Percentiles rank a stretch among this genome's conserved stretches.
These are phyloP conservation scores for Apiospora pterosperma DNA, from an alignment of 2,329 filamentous ascomycete genomes.

Conservation along the genomic window DNA sequence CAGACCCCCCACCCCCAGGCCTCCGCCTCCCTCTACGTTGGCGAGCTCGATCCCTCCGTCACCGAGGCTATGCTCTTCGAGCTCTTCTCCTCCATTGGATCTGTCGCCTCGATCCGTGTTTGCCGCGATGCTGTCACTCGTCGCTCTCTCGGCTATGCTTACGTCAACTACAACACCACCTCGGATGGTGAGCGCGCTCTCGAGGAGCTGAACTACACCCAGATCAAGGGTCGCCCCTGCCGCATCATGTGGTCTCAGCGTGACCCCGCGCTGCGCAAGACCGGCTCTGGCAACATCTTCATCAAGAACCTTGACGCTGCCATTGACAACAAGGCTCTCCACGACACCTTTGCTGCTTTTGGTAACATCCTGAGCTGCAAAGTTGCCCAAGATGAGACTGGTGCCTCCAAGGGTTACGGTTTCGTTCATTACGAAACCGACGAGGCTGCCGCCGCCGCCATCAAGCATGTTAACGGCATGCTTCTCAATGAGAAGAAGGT, in stretches of 20 bases:
- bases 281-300: conserved; percentile 98
- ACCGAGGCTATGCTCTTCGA: conserved; percentile 99
- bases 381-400: conserved; percentile 95
- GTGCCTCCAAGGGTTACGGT: conserved; percentile 96
- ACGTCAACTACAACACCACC: conserved; percentile 99
- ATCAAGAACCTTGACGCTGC: conserved; percentile 99
- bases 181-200: conserved; percentile 95
- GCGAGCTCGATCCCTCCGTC: conserved; percentile 95
- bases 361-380: conserved; percentile 99
- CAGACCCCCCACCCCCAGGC: conserved; percentile 74
- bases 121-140: conserved; percentile 98
- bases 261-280: conserved; percentile 98
- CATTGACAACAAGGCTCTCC: conserved; percentile 99
- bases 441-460: conserved; percentile 92
- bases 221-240: conserved; percentile 98
- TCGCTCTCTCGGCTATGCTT: conserved; percentile 97
- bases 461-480: conserved; percentile 99
- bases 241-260: conserved; percentile 99
- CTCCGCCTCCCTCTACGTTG: conserved; percentile 97
- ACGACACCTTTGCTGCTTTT: conserved; percentile 98
- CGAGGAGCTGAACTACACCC: conserved; percentile 98
- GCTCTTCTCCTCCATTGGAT: conserved; percentile 98
- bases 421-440: conserved; percentile 99
- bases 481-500: conserved; percentile 99
- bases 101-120: conserved; percentile 98